Base-by-base conservation (phyloP, 805 yeast genomes). In the Barnettozyma sucrosica region DNA sequence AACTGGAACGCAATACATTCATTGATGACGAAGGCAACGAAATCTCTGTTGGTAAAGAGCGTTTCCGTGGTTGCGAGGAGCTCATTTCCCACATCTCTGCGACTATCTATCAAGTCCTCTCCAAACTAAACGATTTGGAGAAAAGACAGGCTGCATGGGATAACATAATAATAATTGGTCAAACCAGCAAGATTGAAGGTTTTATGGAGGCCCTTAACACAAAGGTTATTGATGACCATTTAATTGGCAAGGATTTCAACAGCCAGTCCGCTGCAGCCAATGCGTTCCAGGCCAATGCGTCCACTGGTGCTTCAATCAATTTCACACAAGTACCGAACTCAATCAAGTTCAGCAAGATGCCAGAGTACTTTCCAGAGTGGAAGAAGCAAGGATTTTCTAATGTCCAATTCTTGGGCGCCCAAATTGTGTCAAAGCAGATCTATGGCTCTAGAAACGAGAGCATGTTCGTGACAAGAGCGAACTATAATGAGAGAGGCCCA, bases 321-420 rank as follows among this genome's bases (percentile, higher is more conserved):
- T 67, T 74, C 51, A 65, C 74, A 44, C 98, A 92, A 67, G 89
- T 83, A 2, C 98, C 97, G 20, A 80, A 81, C n/a, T 71, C 81
- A 13, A 76, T 90, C 47, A 80, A 77, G 54, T 61, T 80, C 43
- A 80, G 82, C 23, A 83, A 83, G 57, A 76, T 80, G 64, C 95
- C 97, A 0, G 98, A 92, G 47, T 90, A 92, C 65, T 92, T 92
- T 67, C 87, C 96, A 1, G 96, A 88, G 55, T 92, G 97, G 97
- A 90, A 90, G 67, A 80, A 79, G 63, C 65, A 64, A 30, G 89
- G 92, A 1, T 83, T 84, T 76, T 81, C 83, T 49, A 89, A 87
- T 55, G 79, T 83, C 28, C 74, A 80, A 49, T 88, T 90, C 61
- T 68, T 90, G 51, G 98, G 98, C 2, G 95, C 86, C 3, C 87